Percentiles rank a stretch among this genome's conserved stretches.
Evolutionary conservation across 2,329 filamentous ascomycete species (phyloP).

Genomic region (Fusarium caatingaense): DNA sequence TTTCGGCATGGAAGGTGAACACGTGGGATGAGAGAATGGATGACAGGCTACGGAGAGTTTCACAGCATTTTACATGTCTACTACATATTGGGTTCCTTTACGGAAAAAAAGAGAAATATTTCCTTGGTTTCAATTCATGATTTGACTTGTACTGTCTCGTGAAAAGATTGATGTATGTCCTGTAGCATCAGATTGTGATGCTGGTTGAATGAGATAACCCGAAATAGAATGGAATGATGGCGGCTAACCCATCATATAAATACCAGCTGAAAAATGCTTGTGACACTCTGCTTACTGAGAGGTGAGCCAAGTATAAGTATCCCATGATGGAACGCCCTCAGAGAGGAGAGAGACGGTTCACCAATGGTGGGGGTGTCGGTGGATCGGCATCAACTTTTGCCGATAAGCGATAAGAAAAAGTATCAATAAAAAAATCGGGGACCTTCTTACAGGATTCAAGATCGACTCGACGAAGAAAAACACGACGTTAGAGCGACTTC

Average conservation of each 20-base stretch:
- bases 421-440: slow-evolving; percentile 37
- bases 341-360: no score
- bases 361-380: slow-evolving; percentile 30
- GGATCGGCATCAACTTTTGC: slow-evolving; percentile 41
- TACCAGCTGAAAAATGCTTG: neutral
- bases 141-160: neutral
- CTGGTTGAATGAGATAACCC: neutral
- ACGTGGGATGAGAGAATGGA: slow-evolving; percentile 25
- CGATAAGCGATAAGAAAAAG: slow-evolving; percentile 37
- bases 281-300: slow-evolving; percentile 1
- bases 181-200: neutral
- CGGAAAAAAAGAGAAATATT: slow-evolving; percentile 39
- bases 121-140: slow-evolving; percentile 26
- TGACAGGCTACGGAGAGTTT: slow-evolving; percentile 24
- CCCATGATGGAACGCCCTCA: neutral
- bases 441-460: slow-evolving; percentile 25
- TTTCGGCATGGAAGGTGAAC: slow-evolving; percentile 31
- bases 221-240: neutral
- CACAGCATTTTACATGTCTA: slow-evolving; percentile 36
- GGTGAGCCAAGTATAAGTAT: slow-evolving; percentile 8
- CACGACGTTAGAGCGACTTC: slow-evolving; percentile 1
- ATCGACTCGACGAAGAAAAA: slow-evolving; percentile 24
- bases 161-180: neutral
- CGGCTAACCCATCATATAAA: neutral
- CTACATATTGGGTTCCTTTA: slow-evolving; percentile 41